Conservation (phyloP, 345 rosid species). For the Populus deltoides region DNA sequence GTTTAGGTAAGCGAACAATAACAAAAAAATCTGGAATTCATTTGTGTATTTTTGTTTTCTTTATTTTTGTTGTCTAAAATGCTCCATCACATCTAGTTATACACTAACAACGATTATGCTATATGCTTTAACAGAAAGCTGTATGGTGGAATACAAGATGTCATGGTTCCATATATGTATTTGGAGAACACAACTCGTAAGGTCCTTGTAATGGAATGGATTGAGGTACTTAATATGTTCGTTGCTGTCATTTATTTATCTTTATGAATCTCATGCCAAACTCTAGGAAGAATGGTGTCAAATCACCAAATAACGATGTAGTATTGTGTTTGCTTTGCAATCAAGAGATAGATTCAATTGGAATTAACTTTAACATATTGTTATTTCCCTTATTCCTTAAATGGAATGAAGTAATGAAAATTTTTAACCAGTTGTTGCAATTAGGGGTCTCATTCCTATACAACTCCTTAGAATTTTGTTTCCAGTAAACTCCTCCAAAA, state of each 20-base stretch:
- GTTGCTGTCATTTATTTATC: not conserved
- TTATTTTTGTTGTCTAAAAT: not conserved
- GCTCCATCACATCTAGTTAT: not conserved
- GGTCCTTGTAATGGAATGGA: constrained; percentile 94
- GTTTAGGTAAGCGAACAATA: constrained; percentile 62
- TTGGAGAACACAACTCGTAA: constrained; percentile 72
- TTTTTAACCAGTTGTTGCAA: too few relatives aligned
- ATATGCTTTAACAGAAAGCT: constrained; percentile 52
- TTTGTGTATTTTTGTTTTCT: not conserved
- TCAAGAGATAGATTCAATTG: too few relatives aligned
- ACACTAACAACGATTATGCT: not conserved
- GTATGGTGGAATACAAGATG: constrained; percentile 74
- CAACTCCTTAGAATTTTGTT: not conserved
- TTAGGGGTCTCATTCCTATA: too few relatives aligned
- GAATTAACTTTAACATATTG: too few relatives aligned
- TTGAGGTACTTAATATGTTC: constrained; percentile 56
- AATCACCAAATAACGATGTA: too few relatives aligned
- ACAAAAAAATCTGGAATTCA: not conserved
- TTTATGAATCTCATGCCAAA: constrained; percentile 2
- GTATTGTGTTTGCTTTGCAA: too few relatives aligned
- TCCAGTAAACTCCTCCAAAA: not conserved
- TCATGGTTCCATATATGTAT: constrained; percentile 80
- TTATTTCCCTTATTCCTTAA: too few relatives aligned
- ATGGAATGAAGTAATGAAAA: too few relatives aligned
- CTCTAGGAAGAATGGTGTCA: not conserved